Conservation (phyloP, 495 filamentous ascomycete species). For the Hyaloscypha variabilis region DNA sequence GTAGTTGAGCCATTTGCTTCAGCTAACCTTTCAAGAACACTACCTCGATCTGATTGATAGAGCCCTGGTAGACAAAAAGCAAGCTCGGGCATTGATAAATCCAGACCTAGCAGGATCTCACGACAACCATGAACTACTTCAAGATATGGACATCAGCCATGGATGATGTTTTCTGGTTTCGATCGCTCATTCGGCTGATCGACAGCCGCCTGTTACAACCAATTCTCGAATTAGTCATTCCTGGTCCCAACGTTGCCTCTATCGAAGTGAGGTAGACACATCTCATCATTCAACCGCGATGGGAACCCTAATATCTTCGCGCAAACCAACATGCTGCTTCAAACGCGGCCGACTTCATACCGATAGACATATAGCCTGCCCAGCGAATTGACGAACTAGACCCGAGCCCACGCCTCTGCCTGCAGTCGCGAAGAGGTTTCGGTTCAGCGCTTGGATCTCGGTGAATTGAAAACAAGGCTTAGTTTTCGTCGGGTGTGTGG, state of each 20-base stretch:
- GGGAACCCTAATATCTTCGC: constrained; percentile 48
- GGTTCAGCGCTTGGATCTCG: no score
- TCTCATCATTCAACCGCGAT: constrained; percentile 50
- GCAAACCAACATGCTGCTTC: constrained; percentile 53
- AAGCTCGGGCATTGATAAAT: background rate
- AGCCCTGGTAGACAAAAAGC: constrained; percentile 3
- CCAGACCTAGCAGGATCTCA: background rate
- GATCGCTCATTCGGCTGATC: constrained; percentile 31
- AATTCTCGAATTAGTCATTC: constrained; percentile 52
- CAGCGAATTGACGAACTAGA: constrained; percentile 46
- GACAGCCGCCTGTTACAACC: constrained; percentile 48
- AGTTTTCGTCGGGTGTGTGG: no score
- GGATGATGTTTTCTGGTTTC: background rate
- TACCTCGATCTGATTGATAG: constrained; percentile 18
- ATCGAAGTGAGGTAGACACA: constrained; percentile 55
- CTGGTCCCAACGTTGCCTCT: constrained; percentile 59
- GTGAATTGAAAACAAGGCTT: no score
- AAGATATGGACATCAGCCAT: background rate
- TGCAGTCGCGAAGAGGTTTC: constrained; percentile 47
- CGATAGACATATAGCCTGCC: constrained; percentile 56
- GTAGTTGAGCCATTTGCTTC: no score
- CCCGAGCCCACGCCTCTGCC: constrained; percentile 43
- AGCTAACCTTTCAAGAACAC: constrained; percentile 9
- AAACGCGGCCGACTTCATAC: constrained; percentile 55
- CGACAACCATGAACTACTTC: background rate